Percentiles rank a stretch among this genome's conserved stretches.
Conservation (phyloP, 176 grass and related monocot genomes). For the Eleusine coracana region DNA sequence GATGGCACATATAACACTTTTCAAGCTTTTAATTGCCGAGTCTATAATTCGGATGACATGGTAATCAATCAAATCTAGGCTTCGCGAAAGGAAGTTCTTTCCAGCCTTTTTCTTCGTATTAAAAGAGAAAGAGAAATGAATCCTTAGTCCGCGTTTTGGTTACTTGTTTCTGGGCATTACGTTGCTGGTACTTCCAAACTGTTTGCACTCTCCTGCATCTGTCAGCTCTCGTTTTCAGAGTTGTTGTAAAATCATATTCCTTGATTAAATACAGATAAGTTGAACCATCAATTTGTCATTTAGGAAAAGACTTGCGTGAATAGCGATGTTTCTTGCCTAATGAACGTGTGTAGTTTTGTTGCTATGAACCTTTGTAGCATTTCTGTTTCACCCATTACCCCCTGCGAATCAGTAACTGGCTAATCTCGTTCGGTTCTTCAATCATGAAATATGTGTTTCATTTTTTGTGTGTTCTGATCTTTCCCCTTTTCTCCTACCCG, state of each 20-base stretch:
- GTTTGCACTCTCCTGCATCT: constrained; percentile 31
- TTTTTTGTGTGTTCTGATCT: constrained; percentile 9
- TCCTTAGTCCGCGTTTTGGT: neutral
- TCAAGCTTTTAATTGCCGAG: constrained; percentile 16
- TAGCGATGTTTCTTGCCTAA: neutral
- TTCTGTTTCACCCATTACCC: neutral
- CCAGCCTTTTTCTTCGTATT: neutral
- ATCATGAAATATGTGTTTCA: neutral
- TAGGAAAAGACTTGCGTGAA: constrained; percentile 24
- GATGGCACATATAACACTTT: constrained; percentile 10
- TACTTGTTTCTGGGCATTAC: constrained; percentile 19
- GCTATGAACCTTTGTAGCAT: constrained; percentile 3
- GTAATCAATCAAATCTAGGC: constrained; percentile 10
- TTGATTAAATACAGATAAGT: constrained; percentile 1
- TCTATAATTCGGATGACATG: neutral
- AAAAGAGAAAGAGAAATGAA: neutral
- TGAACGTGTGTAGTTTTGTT: neutral
- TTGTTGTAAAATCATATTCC: constrained; percentile 26
- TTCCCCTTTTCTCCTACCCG: neutral
- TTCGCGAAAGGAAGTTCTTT: neutral
- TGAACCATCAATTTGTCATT: neutral
- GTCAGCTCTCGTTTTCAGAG: constrained; percentile 42
- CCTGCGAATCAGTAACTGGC: too few relatives aligned
- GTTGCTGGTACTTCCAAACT: constrained; percentile 28
- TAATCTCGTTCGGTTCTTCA: neutral